Base-by-base conservation (phyloP, 345 rosid genomes). In the Odontarrhena argentea region DNA sequence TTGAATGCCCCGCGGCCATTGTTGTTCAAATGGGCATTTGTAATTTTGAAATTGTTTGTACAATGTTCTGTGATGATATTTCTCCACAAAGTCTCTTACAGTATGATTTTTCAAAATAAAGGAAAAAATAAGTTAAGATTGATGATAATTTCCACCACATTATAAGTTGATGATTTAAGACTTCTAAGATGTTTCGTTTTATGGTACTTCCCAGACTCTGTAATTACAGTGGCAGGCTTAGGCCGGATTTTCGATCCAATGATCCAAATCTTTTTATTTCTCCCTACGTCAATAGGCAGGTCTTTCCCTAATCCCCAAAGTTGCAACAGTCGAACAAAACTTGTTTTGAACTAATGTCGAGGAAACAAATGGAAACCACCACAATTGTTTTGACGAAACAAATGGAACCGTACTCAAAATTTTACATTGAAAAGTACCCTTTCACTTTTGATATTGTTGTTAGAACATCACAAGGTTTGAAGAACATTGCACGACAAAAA, bases 381-480 rank as follows among this genome's bases (percentile, higher is more conserved):
- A 49, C 7, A 22, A 38, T 36, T 32, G 18, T 14, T 30, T 53
- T 22, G 59, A 62, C 26, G 9, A 43, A 24, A 8, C n/a, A 61
- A 52, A 70, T 25, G 32, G 61, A 60, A 53, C 61, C 44, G 10
- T n/a, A 51, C 40, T 42, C 77, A 9, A 46, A 37, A 36, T 15
- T 24, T 48, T 15, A 48, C 56, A 57, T 13, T 22, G 36, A 47
- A 57, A 59, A 49, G 8, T 46, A 26, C 22, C 42, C 2, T 59
- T 28, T 36, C 60, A 65, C n/a, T 30, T 55, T 40, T 10, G 5
- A 48, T 30, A 51, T 18, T 43, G 43, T 71, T 18, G 22, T 59
- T 84, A 92, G 77, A 92, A 89, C 98, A 92, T 89, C 47, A 87
- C 75, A 60, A 92, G 85, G 80, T 92, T 86, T 68, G 80, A 62